Evolutionary conservation across 2,329 filamentous ascomycete species (phyloP).

Genomic region (Claviceps pusilla): DNA sequence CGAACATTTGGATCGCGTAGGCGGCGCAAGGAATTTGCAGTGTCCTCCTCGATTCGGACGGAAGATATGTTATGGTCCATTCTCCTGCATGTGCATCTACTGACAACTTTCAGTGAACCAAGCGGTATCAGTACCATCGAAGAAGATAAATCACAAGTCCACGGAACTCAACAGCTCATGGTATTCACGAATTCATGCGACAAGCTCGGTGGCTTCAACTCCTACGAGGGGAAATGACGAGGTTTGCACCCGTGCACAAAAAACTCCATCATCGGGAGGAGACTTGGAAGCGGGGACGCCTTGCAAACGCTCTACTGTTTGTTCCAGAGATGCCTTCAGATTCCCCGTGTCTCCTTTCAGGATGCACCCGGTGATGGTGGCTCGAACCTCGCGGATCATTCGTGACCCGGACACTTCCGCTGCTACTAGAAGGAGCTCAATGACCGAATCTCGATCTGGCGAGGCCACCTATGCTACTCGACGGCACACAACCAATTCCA

Average conservation of each 20-base stretch:
- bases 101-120: not conserved
- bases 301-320: not conserved
- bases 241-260: no score
- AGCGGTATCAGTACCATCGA: not conserved
- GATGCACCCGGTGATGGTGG: constrained; percentile 5
- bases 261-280: not conserved
- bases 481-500: constrained; percentile 4
- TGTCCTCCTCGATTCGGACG: constrained; percentile 7
- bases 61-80: constrained; percentile 7
- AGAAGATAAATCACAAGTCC: not conserved
- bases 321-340: not conserved
- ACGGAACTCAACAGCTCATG: not conserved
- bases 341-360: constrained; percentile 3
- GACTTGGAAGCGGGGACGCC: not conserved
- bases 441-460: not conserved
- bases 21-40: constrained; percentile 10
- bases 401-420: not conserved
- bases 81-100: not conserved
- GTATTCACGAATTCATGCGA: not conserved
- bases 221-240: not conserved
- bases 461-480: not conserved
- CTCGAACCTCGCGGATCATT: not conserved
- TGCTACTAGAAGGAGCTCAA: constrained; percentile 2
- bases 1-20: constrained; percentile 14
- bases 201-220: not conserved